Conservation (phyloP, 2,329 filamentous ascomycete species). For the Phialocephala sp. region DNA sequence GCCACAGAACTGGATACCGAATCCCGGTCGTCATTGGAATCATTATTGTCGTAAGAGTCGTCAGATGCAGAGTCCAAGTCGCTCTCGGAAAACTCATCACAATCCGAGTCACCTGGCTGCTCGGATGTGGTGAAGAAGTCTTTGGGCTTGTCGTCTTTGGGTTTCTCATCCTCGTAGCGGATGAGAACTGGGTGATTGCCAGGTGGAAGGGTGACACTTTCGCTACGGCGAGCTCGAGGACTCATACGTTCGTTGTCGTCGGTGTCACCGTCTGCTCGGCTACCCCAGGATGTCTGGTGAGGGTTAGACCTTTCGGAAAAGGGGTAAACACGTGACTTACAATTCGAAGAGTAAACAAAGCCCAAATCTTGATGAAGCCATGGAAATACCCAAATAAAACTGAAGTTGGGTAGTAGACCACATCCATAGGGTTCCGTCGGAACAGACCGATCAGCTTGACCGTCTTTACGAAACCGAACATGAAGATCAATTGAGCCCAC, state of each 20-base stretch:
- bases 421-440: constrained; percentile 79
- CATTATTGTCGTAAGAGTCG: constrained; percentile 35
- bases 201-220: constrained; percentile 51
- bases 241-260: constrained; percentile 71
- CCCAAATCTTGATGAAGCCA: constrained; percentile 89
- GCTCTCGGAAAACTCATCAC: constrained; percentile 26
- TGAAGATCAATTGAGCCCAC: constrained; percentile 71
- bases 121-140: constrained; percentile 18
- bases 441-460: constrained; percentile 91
- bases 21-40: constrained; percentile 30
- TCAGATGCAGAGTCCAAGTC: constrained; percentile 28
- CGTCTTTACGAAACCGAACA: constrained; percentile 82
- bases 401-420: constrained; percentile 82
- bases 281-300: constrained; percentile 89
- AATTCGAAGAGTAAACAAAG: constrained; percentile 80
- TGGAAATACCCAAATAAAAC: constrained; percentile 93
- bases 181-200: constrained; percentile 50
- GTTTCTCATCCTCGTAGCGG: constrained; percentile 50
- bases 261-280: constrained; percentile 86
- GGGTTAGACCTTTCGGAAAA: constrained; percentile 28
- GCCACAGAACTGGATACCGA: constrained; percentile 24
- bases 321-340: constrained; percentile 57
- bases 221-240: constrained; percentile 41
- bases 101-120: constrained; percentile 14
- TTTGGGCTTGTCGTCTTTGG: background rate